Evolutionary conservation across 257 asterid genomes (phyloP).

Genomic region (Capsicum rhomboideum): DNA sequence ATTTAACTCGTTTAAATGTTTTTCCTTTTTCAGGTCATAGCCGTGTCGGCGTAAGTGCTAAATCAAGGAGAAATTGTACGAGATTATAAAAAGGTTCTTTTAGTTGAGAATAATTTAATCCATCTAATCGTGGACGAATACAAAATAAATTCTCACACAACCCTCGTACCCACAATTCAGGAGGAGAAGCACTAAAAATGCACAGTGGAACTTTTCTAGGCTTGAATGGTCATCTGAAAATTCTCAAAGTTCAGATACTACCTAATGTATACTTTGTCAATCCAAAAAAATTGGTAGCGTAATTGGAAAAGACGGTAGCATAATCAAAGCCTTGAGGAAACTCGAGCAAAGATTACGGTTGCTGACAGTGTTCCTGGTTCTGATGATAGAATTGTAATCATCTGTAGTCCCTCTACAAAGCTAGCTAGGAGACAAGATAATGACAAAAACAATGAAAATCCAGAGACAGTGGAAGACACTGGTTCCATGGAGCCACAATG

Average conservation of each 20-base stretch:
- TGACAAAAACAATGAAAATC: too few species aligned
- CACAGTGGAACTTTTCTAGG: slow-evolving; percentile 30
- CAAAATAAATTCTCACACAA: slow-evolving; percentile 32
- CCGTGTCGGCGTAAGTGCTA: neutral
- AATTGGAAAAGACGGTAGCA: slow-evolving; percentile 79
- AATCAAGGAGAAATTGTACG: neutral
- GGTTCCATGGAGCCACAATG: too few species aligned
- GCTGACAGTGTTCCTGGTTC: slow-evolving; percentile 63
- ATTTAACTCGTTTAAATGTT: neutral
- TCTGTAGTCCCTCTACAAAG: slow-evolving; percentile 55
- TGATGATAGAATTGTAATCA: slow-evolving; percentile 63
- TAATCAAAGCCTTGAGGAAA: slow-evolving; percentile 62
- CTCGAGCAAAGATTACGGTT: slow-evolving; percentile 74
- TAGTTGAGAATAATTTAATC: neutral
- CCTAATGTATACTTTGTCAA: slow-evolving; percentile 53
- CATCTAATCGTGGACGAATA: slow-evolving; percentile 44
- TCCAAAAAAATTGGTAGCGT: slow-evolving; percentile 76
- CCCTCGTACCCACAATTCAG: slow-evolving; percentile 50
- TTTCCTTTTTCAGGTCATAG: slow-evolving; percentile 4
- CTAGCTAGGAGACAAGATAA: slow-evolving; percentile 28
- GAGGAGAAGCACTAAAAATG: slow-evolving; percentile 43
- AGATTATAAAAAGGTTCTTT: neutral
- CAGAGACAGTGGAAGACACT: too few species aligned
- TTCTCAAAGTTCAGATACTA: slow-evolving; percentile 40
- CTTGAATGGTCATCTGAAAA: slow-evolving; percentile 32